These are phyloP conservation scores for Thraustochytrium sp. DNA, from an alignment of 352 stramenopile species.

Conservation along the genomic window DNA sequence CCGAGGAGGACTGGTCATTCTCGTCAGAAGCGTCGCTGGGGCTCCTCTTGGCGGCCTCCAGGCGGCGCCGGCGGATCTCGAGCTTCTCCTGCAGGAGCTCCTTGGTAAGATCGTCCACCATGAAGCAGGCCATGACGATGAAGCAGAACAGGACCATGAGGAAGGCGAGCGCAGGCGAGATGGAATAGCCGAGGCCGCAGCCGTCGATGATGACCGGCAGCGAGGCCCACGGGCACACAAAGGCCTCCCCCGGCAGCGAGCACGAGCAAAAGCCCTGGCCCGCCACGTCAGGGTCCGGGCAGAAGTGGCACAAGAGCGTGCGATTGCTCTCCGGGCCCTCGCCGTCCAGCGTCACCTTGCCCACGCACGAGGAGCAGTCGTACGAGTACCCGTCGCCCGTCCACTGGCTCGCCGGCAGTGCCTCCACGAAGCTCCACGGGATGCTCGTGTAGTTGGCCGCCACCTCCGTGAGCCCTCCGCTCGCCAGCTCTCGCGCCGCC, in stretches of 20 bases:
- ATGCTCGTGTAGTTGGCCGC: neutral
- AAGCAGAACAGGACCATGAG: neutral
- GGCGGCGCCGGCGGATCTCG: neutral
- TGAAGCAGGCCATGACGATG: conserved; percentile 7
- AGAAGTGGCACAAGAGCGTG: conserved; percentile 1
- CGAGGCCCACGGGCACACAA: neutral
- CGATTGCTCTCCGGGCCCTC: neutral
- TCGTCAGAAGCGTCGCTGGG: too few relatives aligned
- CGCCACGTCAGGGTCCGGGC: neutral
- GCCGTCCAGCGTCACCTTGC: neutral
- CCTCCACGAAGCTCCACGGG: neutral
- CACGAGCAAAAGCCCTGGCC: neutral
- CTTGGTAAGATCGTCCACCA: conserved; percentile 6
- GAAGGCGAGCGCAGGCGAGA: neutral
- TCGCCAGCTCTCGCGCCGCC: neutral
- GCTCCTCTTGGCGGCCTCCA: neutral
- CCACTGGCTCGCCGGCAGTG: neutral
- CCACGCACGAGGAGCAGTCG: neutral
- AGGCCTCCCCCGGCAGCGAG: neutral
- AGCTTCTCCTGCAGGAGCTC: neutral
- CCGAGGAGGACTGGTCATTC: neutral
- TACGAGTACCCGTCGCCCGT: neutral
- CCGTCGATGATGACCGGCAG: neutral
- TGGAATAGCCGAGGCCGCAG: neutral
- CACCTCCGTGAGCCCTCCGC: neutral